These are phyloP conservation scores for Biancaea sappan DNA, from an alignment of 306 rosid species.

Conservation along the genomic window DNA sequence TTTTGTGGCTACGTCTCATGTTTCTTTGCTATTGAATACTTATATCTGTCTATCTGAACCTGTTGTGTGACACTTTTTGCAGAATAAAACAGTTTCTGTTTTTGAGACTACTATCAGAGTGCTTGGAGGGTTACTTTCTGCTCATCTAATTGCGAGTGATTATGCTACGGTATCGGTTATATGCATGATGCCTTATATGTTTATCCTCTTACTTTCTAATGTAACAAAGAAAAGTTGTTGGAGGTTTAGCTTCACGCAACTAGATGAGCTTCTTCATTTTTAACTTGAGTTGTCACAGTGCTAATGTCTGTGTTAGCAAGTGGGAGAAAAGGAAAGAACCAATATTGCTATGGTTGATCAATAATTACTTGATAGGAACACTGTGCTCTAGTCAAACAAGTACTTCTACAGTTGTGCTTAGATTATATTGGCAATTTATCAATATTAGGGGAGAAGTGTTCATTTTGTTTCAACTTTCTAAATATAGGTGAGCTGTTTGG, in stretches of 20 bases:
- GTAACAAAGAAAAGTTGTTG: background rate
- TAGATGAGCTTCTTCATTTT: background rate
- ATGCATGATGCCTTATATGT: background rate
- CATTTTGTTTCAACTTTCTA: background rate
- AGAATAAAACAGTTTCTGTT: constrained; percentile 93
- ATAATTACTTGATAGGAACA: background rate
- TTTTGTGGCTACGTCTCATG: background rate
- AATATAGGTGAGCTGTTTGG: background rate
- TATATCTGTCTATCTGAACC: constrained; percentile 13
- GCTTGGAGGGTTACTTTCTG: constrained; percentile 92
- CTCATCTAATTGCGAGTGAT: constrained; percentile 90
- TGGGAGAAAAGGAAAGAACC: background rate
- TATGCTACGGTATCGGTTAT: constrained; percentile 74
- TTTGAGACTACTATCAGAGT: constrained; percentile 91
- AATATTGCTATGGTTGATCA: background rate
- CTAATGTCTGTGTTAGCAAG: background rate
- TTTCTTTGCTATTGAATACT: background rate
- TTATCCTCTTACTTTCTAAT: constrained; percentile 18
- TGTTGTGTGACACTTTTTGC: constrained; percentile 35
- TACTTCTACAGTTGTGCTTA: background rate
- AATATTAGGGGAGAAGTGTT: background rate
- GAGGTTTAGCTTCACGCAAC: background rate
- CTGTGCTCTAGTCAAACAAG: background rate
- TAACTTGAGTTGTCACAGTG: background rate
- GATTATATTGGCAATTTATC: background rate